Base-by-base conservation (phyloP, 768 basidiomycete genomes). In the Erythrobasidium yunnanense region DNA sequence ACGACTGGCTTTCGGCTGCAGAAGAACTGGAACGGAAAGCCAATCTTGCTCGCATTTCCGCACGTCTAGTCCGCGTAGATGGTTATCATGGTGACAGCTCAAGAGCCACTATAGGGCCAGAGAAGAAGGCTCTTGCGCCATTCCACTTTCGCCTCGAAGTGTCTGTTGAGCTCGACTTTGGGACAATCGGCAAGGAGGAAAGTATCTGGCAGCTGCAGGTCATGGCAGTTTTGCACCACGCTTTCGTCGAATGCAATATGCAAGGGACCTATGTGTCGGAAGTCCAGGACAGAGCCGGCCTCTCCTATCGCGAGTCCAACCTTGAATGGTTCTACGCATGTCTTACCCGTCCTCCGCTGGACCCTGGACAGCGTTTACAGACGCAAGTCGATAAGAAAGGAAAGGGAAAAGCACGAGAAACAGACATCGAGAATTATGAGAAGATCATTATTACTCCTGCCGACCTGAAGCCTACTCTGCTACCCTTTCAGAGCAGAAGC, bases 401-500 rank as follows among this genome's bases (percentile, higher is more conserved):
- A 5, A 63, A 60, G 33, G 60, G 60, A 3, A 25, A 35, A 18
- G 60, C 46, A 4, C 32, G 47, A n/a, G 38, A 58, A 3, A 25
- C 4, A 23, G 56, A 58, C 45, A 18, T 45, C 3, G 56, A 58
- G 27, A 55, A 34, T 22, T 32, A 55, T 34, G 33, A 32, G 23
- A 33, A 5, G 3, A 55, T 33, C 38, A 42, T 27, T 3, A 47
- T 58, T 6, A 23, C 42, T 8, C 7, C 56, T 6, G 38, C 56
- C 15, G 56, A 45, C 2, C 38, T 58, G 6, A 15, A 45, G 11
- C 56, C 56, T 3, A 42, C 23, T 18, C 47, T 63, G 60, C 70
- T 76, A 7, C 78, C 78, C 1, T 79, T 79, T 68, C 78, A 79
- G 69, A 70, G 57, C 29, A 65, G 77, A 22, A 74, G 74, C 2